Conservation (phyloP, 495 filamentous ascomycete species). For the Extremus antarcticus region DNA sequence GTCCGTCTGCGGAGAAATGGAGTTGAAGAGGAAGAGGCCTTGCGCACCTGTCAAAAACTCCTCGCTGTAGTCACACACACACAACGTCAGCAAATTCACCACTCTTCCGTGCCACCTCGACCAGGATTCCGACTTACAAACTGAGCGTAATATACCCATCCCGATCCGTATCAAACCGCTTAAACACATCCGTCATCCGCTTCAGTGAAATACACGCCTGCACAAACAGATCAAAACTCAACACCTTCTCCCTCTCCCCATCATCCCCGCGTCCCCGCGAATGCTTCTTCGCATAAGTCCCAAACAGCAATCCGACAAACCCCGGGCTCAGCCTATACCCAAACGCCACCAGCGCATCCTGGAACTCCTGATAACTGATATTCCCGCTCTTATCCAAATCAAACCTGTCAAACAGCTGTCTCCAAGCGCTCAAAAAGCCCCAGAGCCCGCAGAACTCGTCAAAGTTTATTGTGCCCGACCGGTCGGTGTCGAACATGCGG, state of each 20-base stretch:
- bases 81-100: constrained; percentile 5
- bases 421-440: constrained; percentile 91
- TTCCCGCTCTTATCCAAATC: constrained; percentile 78
- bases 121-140: constrained; percentile 25
- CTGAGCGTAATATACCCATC: constrained; percentile 54
- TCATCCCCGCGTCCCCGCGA: constrained; percentile 21
- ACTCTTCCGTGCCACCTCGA: background rate
- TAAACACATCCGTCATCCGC: constrained; percentile 98
- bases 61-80: constrained; percentile 24
- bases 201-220: constrained; percentile 94
- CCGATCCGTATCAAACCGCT: constrained; percentile 94
- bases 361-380: constrained; percentile 78
- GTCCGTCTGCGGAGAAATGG: constrained; percentile 32
- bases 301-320: constrained; percentile 75
- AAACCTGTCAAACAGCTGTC: constrained; percentile 88
- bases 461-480: constrained; percentile 79
- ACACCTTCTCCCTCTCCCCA: constrained; percentile 43
- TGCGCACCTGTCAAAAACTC: constrained; percentile 39
- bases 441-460: constrained; percentile 93
- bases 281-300: constrained; percentile 45
- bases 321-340: constrained; percentile 78
- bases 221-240: constrained; percentile 96
- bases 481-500: constrained; percentile 89
- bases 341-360: constrained; percentile 84
- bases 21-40: constrained; percentile 35